Evolutionary conservation across 768 basidiomycete species (phyloP), one percentile per base, ranked within the genome.

Genomic region (Suillus plorans): DNA sequence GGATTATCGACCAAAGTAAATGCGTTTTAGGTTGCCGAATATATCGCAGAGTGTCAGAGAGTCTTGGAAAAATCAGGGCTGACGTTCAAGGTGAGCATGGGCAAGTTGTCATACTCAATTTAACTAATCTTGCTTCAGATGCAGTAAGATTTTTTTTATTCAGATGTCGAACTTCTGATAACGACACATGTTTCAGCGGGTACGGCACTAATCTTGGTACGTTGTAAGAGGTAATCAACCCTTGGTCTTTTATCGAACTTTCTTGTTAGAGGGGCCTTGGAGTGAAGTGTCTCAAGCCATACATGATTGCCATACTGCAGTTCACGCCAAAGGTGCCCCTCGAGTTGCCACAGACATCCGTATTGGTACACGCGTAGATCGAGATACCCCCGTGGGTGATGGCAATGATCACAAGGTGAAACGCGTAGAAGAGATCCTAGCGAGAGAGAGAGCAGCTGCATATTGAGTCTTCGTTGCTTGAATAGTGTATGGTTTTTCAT

Each of bases 311-410:
- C 97, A 99, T 73, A 84, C 84, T 31, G 94, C 92, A 2, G 90
- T 95, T 6, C 94, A 96, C 67, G 86, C 84, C 1, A 83, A 85
- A 73, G 92, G 92, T 28, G 84, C 86, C 0, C 86, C 87, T 18
- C 86, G 90, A 60, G 84, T 95, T 61, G 92, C 92, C 13, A 97
- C 96, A 14, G 96, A 99, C 78, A 91, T 98, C 65, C 89, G 97
- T 34, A 96, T 99, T 61, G 97, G 97, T 50, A 98, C 97, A 1
- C 87, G 96, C 55, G 83, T 85, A 28, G 87, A 96, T 76, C 85
- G 88, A 65, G 79, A 84, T 45, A 82, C 89, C 20, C 76, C 78
- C 5, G 81, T 83, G 1, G 90, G 89, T 6, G 80, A 85, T 52
- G 94, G 90, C 8, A 97, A 97, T 68, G 86, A 86, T 25, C 80